Base-by-base conservation (phyloP, 2,329 filamentous ascomycete species). In the Aspergillus costaricaensis region DNA sequence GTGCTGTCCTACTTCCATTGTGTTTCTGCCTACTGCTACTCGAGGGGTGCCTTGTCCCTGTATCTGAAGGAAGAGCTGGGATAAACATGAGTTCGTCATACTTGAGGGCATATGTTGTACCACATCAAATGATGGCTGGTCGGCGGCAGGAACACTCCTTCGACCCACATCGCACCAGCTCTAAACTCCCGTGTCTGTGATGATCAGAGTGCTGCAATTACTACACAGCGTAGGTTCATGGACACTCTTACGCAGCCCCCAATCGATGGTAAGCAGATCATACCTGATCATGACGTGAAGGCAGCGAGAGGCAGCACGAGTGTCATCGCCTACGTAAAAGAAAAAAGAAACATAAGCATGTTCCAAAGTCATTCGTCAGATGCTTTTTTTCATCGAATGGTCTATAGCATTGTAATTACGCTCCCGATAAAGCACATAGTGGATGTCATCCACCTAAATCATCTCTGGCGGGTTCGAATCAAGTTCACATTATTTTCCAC, bases 331-430 rank as follows among this genome's bases (percentile, higher is more conserved):
- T 8, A 32, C 4, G 14, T 7, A 2, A 15, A 9, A 32, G 47
- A 32, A 17, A 50, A 44, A 21, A 19, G 10, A 21, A 17, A 12
- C 1, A 44, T 12, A 21, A 44, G 17, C 41, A 21, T 44, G 10
- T 23, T 23, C 19, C 8, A 7, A 17, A 30, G 44, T 58, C 48
- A 71, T 63, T 63, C 56, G 54, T 63, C 48, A 63, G 47, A 58
- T 60, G 55, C 56, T 62, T 65, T 64, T 64, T 55, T 36, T 58
- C 59, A 55, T 64, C 60, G 58, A 62, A 53, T 57, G 58, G 51
- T 65, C 64, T 65, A 62, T 63, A 55, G 51, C 53, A 63, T 55
- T 48, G 58, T 61, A 15, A 61, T 59, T 56, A 66, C 60, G 44
- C 62, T 62, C 58, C 25, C 36, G 10, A 51, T 39, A 55, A 48